Conservation (phyloP, 1,284 basidiomycete genomes). For the Xerocomus amazonicus region DNA sequence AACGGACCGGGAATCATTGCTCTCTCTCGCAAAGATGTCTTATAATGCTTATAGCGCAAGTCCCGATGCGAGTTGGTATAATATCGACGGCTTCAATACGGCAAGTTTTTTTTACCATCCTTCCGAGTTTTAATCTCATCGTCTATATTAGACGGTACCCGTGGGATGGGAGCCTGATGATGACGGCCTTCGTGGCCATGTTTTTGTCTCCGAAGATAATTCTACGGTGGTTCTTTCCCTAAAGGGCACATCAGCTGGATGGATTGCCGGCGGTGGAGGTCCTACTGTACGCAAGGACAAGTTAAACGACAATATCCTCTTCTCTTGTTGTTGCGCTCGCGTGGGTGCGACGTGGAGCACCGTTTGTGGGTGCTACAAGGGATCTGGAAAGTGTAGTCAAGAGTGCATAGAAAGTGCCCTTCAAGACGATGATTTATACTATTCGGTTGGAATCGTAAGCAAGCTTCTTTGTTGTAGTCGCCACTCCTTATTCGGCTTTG, state of each 20-base stretch:
- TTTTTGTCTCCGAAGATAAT: conserved; percentile 80
- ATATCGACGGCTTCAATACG: conserved; percentile 60
- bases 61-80: conserved; percentile 69
- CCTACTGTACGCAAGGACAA: conserved; percentile 69
- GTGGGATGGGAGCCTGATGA: conserved; percentile 86
- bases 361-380: conserved; percentile 79
- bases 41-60: conserved; percentile 73
- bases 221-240: conserved; percentile 85
- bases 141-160: conserved; percentile 50
- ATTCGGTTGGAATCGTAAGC: conserved; percentile 61
- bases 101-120: conserved; percentile 34
- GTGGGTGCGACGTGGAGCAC: conserved; percentile 84
- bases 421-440: conserved; percentile 77
- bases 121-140: conserved; percentile 2
- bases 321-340: conserved; percentile 88
- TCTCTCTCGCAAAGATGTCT: conserved; percentile 85
- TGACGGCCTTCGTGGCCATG: conserved; percentile 88
- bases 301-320: conserved; percentile 84
- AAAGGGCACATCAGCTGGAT: conserved; percentile 88
- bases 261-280: conserved; percentile 70
- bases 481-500: background rate
- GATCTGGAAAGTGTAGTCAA: conserved; percentile 66
- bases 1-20: conserved; percentile 67
- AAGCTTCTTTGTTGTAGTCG: background rate
- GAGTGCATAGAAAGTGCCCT: conserved; percentile 74